Evolutionary conservation across 2,329 filamentous ascomycete genomes (phyloP).

Genomic region (Drechslerella stenobrocha): DNA sequence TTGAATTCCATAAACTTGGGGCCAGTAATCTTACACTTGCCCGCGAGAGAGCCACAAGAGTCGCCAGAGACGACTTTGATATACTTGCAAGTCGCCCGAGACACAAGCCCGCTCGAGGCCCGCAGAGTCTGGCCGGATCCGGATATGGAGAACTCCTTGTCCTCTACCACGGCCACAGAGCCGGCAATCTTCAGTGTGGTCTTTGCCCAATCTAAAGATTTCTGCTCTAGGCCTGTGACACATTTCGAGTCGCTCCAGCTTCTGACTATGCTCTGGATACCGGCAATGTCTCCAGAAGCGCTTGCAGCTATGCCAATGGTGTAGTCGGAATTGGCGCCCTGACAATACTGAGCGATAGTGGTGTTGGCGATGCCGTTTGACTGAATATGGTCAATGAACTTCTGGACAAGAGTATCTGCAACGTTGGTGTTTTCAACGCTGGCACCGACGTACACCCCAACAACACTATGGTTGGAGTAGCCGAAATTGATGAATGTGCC

Average conservation of each 20-base stretch:
- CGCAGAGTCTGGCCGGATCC: too few species aligned
- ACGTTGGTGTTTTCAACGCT: slow-evolving; percentile 11
- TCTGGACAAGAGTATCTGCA: slow-evolving; percentile 15
- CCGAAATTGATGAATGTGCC: slow-evolving; percentile 16
- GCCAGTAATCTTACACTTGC: slow-evolving; percentile 51
- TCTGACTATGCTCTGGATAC: slow-evolving; percentile 12
- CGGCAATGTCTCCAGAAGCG: slow-evolving; percentile 10
- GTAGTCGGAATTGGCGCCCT: slow-evolving; percentile 20
- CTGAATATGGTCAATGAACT: slow-evolving; percentile 16
- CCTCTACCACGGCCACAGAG: too few species aligned
- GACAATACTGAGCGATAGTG: slow-evolving; percentile 17
- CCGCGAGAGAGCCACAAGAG: slow-evolving; percentile 51
- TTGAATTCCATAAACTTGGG: slow-evolving; percentile 53
- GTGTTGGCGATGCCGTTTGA: slow-evolving; percentile 17
- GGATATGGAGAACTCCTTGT: too few species aligned
- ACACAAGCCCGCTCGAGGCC: slow-evolving; percentile 15
- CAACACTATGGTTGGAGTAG: slow-evolving; percentile 11
- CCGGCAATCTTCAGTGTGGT: slow-evolving; percentile 1
- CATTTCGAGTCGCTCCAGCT: slow-evolving; percentile 20
- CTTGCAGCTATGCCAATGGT: slow-evolving; percentile 17
- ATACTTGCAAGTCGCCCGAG: slow-evolving; percentile 19
- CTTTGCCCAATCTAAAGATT: slow-evolving; percentile 10
- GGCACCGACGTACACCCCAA: slow-evolving; percentile 17
- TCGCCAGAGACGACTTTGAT: slow-evolving; percentile 45
- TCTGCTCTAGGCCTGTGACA: slow-evolving; percentile 7